phyloP scores from a whole-genome alignment of 1,139 yeast genomes.

The Pichia sp. region DNA sequence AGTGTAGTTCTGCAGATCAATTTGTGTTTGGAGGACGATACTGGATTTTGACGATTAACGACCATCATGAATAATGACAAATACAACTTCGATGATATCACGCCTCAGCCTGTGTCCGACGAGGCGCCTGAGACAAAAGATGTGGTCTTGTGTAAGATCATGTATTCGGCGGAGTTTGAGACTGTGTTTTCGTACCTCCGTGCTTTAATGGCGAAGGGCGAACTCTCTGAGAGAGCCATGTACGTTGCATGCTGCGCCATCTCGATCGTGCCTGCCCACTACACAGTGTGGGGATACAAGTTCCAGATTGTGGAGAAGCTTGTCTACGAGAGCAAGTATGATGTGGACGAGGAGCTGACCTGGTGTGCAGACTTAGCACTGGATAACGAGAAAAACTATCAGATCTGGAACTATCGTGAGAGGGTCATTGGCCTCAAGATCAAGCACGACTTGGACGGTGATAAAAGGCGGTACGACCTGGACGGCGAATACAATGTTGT shows the following conservation, averaged over 20 bases:
- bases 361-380: constrained; percentile 80
- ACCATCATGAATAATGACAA: constrained; percentile 12
- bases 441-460: constrained; percentile 19
- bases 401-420: constrained; percentile 91
- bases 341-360: constrained; percentile 47
- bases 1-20: too few relatives aligned
- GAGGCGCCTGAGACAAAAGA: constrained; percentile 5
- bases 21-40: too few relatives aligned
- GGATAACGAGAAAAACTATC: constrained; percentile 84
- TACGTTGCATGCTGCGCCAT: constrained; percentile 62
- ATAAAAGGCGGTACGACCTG: constrained; percentile 35
- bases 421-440: constrained; percentile 41
- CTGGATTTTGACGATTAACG: too few relatives aligned
- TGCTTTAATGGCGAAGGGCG: constrained; percentile 56
- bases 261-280: constrained; percentile 77
- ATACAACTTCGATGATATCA: constrained; percentile 19
- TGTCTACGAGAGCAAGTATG: background rate
- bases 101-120: constrained; percentile 9
- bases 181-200: constrained; percentile 56
- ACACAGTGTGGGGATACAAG: constrained; percentile 85
- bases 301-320: constrained; percentile 44
- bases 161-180: constrained; percentile 71
- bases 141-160: constrained; percentile 57
- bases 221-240: constrained; percentile 67
- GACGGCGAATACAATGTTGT: constrained; percentile 60